Evolutionary conservation across 1,284 basidiomycete species (phyloP), one percentile per base, ranked within the genome.

Genomic region (Heterobasidion occidentale): DNA sequence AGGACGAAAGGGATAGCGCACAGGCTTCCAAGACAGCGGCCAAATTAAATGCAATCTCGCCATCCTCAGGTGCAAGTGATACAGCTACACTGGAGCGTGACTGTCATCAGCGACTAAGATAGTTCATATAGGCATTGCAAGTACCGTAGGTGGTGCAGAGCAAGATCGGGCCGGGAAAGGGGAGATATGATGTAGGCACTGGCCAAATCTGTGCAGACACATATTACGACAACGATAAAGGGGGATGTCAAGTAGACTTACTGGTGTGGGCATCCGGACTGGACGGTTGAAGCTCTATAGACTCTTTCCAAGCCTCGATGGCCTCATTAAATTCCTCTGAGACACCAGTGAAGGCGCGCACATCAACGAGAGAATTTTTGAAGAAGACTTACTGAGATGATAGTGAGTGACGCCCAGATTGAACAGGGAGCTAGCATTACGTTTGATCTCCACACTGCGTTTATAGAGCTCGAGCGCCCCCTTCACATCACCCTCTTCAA

Each of bases 11-110:
- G 9, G 36, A 54, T 54, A 56, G 79, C 83, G 65, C 64, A 89
- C 92, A 85, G 54, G 92, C 92, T 82, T 94, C 92, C 56, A 94
- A 77, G 63, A 94, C 91, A 27, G 91, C 92, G 34, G 90, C 94
- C 55, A 95, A 80, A 74, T 95, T 97, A 78, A 94, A 97, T 36
- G 92, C 88, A 67, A 96, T 94, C 72, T 98, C 94, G 65, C 92
- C 86, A 75, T 97, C 94, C 67, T 94, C 89, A 42, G 94, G 94
- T 49, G 90, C 82, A 60, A 97, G 81, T 38, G 86, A 85, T 42
- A 88, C 80, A 33, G 94, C 94, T 64, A 90, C 86, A 61, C 94
- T 96, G 70, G n/a, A 46, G 54, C 36, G 38, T 36, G 33, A 53
- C 14, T 36, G 36, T 52, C 36, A 55, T 20, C 54, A 35, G 19